phyloP scores from a whole-genome alignment of 83 land plant species.

The Thuja plicata region DNA sequence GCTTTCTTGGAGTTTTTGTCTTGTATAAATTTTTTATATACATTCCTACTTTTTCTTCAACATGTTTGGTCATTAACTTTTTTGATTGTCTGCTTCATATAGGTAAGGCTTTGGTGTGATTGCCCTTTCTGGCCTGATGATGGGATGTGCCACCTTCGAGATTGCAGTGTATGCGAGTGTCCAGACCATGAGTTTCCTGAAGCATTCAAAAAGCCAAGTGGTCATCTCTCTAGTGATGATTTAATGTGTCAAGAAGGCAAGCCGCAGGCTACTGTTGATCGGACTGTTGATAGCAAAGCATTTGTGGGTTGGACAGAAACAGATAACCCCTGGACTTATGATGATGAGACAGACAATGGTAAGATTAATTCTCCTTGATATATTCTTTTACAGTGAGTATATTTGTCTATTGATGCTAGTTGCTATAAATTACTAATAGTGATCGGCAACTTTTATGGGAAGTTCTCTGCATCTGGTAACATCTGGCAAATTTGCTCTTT shows the following conservation, averaged over 20 bases:
- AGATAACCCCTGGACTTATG: conserved; percentile 97
- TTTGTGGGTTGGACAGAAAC: conserved; percentile 80
- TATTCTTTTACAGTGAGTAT: not conserved
- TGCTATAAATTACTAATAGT: not conserved
- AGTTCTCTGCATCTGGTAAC: not conserved
- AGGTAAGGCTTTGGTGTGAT: conserved; percentile 95
- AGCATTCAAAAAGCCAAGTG: conserved; percentile 44
- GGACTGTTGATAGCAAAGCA: conserved; percentile 77
- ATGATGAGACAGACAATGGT: conserved; percentile 94
- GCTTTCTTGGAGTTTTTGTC: conserved; percentile 3
- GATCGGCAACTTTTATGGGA: not conserved
- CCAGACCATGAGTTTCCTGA: conserved; percentile 93
- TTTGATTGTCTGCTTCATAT: not conserved
- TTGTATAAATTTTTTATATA: not conserved
- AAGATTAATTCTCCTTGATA: not conserved
- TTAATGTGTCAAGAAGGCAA: conserved; percentile 89
- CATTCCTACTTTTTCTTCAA: not conserved
- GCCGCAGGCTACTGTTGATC: conserved; percentile 85
- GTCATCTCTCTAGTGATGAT: conserved; percentile 49
- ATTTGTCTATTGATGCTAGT: not conserved
- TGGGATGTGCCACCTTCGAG: conserved; percentile 95
- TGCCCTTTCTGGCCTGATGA: conserved; percentile 99
- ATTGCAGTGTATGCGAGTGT: conserved; percentile 98
- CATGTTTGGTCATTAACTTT: not conserved
- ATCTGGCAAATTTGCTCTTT: too few species aligned